Conservation (phyloP, 1,139 yeast genomes). For the Hyphopichia buzzinii region DNA sequence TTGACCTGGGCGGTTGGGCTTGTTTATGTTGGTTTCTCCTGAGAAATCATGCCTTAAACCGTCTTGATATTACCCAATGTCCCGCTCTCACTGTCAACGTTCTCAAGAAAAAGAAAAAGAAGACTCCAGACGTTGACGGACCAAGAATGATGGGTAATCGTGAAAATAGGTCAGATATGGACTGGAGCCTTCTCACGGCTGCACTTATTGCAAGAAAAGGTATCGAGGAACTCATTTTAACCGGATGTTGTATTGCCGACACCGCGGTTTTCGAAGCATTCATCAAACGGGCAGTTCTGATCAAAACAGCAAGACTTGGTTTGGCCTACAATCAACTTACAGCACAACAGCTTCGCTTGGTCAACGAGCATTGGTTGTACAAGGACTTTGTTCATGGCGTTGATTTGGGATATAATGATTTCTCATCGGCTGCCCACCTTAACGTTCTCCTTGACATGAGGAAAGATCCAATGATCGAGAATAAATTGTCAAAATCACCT, state of each 20-base stretch:
- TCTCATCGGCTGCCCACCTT: conserved; percentile 35
- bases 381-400: conserved; percentile 47
- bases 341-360: conserved; percentile 45
- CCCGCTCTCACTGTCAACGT: conserved; percentile 59
- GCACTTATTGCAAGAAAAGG: conserved; percentile 68
- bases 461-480: conserved; percentile 18
- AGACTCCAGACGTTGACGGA: conserved; percentile 15
- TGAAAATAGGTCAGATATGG: conserved; percentile 67
- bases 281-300: conserved; percentile 52
- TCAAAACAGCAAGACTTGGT: conserved; percentile 57
- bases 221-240: conserved; percentile 65
- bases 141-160: conserved; percentile 58
- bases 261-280: conserved; percentile 54
- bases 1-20: conserved; percentile 69
- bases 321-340: conserved; percentile 65
- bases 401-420: conserved; percentile 72
- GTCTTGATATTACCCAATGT: conserved; percentile 70
- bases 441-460: conserved; percentile 23
- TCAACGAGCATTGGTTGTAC: conserved; percentile 45
- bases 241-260: conserved; percentile 69
- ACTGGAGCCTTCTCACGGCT: conserved; percentile 72
- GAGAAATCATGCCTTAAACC: conserved; percentile 52
- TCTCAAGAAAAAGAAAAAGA: conserved; percentile 41
- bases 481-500: conserved; percentile 26
- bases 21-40: conserved; percentile 68